A percentile compares a stretch with the other conserved stretches of the same genome.
These are phyloP conservation scores for Dillenia turbinata DNA, from an alignment of 164 flowering plant species.

Conservation along the genomic window DNA sequence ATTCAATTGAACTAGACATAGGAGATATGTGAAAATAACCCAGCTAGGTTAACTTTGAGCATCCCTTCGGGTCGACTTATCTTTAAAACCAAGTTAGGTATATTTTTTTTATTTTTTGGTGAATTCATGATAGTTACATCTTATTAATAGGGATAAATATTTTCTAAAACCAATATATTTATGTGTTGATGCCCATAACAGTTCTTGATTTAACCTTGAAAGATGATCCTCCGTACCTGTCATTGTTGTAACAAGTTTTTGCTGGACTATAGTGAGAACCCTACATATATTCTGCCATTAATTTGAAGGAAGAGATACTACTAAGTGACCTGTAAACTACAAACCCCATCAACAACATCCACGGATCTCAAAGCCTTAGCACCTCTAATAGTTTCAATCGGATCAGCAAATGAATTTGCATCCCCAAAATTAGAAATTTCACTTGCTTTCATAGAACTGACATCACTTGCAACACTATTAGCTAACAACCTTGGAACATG, in stretches of 20 bases:
- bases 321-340: slow-evolving; percentile 38
- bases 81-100: too few species aligned
- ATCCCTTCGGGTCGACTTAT: too few species aligned
- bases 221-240: slow-evolving; percentile 97
- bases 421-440: slow-evolving; percentile 55
- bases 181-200: too few species aligned
- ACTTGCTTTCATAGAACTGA: slow-evolving; percentile 67
- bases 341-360: slow-evolving; percentile 31
- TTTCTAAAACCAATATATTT: too few species aligned
- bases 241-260: slow-evolving; percentile 77
- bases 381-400: slow-evolving; percentile 40
- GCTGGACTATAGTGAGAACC: slow-evolving; percentile 63
- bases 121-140: too few species aligned
- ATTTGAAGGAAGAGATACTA: slow-evolving; percentile 70
- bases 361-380: slow-evolving; percentile 34
- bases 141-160: too few species aligned
- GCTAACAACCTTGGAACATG: slow-evolving; percentile 69
- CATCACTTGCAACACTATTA: slow-evolving; percentile 80
- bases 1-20: too few species aligned
- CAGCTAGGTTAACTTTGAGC: too few species aligned
- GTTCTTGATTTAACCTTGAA: slow-evolving; percentile 87
- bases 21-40: too few species aligned
- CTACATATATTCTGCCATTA: slow-evolving; percentile 78
- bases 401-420: slow-evolving; percentile 44
- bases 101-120: too few species aligned